phyloP scores from a whole-genome alignment of 2,329 filamentous ascomycete species.

The Teratosphaeria pseudoeucalypti region DNA sequence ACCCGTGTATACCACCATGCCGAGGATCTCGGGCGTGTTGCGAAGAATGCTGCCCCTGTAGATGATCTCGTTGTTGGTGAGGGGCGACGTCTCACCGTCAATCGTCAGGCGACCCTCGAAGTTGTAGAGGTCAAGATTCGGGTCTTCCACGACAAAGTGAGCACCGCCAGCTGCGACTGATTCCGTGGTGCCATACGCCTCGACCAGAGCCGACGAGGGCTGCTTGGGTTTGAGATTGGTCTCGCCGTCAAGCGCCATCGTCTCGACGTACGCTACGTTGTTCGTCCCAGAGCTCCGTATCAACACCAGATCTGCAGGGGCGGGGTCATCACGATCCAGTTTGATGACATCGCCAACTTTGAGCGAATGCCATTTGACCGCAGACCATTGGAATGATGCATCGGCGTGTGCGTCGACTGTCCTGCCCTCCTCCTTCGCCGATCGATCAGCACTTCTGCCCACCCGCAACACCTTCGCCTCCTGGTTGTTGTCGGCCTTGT shows the following conservation, averaged over 20 bases:
- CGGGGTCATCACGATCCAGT: slow-evolving; percentile 59
- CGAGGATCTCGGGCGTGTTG: slow-evolving; percentile 64
- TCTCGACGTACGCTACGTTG: slow-evolving; percentile 68
- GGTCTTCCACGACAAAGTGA: slow-evolving; percentile 49
- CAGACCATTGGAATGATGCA: slow-evolving; percentile 44
- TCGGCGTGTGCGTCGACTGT: background rate
- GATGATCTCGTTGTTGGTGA: slow-evolving; percentile 70
- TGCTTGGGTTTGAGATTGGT: slow-evolving; percentile 69
- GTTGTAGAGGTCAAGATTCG: slow-evolving; percentile 62
- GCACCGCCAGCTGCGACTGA: slow-evolving; percentile 27
- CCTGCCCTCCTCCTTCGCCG: background rate
- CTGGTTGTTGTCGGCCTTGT: slow-evolving; percentile 65
- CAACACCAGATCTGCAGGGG: slow-evolving; percentile 69
- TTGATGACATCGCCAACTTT: slow-evolving; percentile 72
- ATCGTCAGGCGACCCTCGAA: slow-evolving; percentile 58
- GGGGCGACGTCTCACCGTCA: slow-evolving; percentile 47
- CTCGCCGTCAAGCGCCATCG: slow-evolving; percentile 68
- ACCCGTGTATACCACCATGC: slow-evolving; percentile 78
- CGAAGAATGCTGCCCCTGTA: slow-evolving; percentile 75
- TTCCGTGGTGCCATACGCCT: slow-evolving; percentile 63
- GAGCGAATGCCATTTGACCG: slow-evolving; percentile 65
- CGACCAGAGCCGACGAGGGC: slow-evolving; percentile 31
- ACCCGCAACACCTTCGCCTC: slow-evolving; percentile 10
- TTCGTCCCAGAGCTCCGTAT: slow-evolving; percentile 66
- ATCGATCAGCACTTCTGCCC: background rate